These are phyloP conservation scores for Suhomyces coccinellae DNA, from an alignment of 1,139 yeast species.

Conservation along the genomic window DNA sequence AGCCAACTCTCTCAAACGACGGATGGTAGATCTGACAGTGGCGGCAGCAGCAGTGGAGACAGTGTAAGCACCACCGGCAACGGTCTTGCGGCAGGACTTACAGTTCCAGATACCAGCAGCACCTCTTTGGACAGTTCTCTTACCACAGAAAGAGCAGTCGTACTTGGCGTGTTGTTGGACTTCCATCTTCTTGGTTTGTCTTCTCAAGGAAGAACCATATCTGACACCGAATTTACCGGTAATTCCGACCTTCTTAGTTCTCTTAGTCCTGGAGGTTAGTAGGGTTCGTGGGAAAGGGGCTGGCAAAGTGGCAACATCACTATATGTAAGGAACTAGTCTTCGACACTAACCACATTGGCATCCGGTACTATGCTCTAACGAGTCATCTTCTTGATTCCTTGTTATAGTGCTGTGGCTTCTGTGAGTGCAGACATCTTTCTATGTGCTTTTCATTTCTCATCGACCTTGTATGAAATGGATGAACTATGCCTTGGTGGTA, in stretches of 20 bases:
- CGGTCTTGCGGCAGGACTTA: constrained; percentile 90
- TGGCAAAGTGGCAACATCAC: too few species aligned
- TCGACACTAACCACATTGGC: background rate
- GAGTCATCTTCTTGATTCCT: too few species aligned
- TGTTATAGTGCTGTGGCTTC: too few species aligned
- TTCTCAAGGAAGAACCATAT: constrained; percentile 99
- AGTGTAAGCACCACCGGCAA: constrained; percentile 99
- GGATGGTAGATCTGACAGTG: constrained; percentile 99
- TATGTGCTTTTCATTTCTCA: too few species aligned
- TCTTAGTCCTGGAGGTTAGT: constrained; percentile 81
- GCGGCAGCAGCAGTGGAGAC: constrained; percentile 99
- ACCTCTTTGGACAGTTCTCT: constrained; percentile 96
- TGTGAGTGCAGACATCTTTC: too few species aligned
- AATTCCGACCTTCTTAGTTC: constrained; percentile 99
- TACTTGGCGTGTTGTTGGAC: constrained; percentile 98
- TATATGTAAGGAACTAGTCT: too few species aligned
- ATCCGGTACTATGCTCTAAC: background rate
- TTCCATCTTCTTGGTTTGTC: constrained; percentile 99
- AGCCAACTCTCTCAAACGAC: constrained; percentile 99
- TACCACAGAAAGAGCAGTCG: constrained; percentile 99
- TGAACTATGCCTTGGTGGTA: background rate
- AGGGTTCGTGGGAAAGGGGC: background rate
- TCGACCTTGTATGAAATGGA: background rate
- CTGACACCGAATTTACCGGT: constrained; percentile 99
- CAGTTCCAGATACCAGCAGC: constrained; percentile 99